A percentile compares a stretch with the other conserved stretches of the same genome.
phyloP scores from a whole-genome alignment of 441 rosid species.

The Syzygium syzygioides region DNA sequence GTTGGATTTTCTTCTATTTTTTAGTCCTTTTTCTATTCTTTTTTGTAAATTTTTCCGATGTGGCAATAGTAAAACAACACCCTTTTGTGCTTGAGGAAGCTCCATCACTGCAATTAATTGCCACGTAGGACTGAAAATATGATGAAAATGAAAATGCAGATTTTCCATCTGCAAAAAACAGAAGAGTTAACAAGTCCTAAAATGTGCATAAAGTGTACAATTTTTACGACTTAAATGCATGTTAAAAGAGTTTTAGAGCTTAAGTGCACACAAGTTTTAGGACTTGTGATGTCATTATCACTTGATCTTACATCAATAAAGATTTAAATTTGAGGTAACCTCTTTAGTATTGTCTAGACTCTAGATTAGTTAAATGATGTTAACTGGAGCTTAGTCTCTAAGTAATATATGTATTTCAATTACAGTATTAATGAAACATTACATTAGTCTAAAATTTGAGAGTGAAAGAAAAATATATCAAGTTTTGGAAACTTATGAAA shows the following conservation, averaged over 20 bases:
- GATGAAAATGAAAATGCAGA: background rate
- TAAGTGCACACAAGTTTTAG: too few species aligned
- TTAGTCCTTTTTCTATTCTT: background rate
- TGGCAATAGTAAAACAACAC: background rate
- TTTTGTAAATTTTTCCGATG: background rate
- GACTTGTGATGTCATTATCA: fast-evolving
- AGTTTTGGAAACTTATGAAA: background rate
- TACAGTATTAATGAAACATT: background rate
- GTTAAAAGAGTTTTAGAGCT: too few species aligned
- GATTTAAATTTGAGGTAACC: too few species aligned
- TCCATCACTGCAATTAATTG: background rate
- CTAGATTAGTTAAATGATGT: background rate
- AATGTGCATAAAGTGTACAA: too few species aligned
- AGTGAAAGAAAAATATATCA: background rate
- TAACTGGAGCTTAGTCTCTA: background rate
- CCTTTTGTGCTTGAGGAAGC: background rate
- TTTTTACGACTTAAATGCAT: too few species aligned
- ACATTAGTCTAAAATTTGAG: background rate
- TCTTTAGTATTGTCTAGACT: background rate
- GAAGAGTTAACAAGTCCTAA: too few species aligned
- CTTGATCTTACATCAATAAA: background rate
- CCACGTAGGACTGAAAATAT: background rate
- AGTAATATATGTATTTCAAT: fast-evolving
- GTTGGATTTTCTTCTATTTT: background rate
- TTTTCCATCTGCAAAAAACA: background rate